Evolutionary conservation across 75 land plant genomes (phyloP).

Genomic region (Pinus albicaulis): DNA sequence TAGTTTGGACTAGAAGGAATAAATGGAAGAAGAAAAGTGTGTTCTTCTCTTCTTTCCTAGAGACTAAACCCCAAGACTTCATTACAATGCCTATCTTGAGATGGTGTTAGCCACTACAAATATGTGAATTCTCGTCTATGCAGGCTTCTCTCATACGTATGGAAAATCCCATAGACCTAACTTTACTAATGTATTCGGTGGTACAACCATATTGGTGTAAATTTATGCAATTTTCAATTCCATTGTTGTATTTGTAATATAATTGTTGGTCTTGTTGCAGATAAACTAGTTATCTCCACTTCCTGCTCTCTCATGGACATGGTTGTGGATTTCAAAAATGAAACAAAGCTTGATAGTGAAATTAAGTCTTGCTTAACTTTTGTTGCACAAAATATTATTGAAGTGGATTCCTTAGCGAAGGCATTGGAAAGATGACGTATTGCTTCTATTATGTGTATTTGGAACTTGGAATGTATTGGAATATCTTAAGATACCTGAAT

Average conservation of each 20-base stretch:
- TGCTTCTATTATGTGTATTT: not conserved
- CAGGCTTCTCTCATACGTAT: no score
- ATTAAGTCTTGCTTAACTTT: constrained; percentile 78
- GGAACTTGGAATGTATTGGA: not conserved
- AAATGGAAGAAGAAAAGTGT: no score
- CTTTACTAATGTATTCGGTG: no score
- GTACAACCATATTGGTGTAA: not conserved
- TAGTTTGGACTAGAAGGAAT: no score
- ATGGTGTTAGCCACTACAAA: no score
- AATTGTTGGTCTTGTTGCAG: constrained; percentile 21
- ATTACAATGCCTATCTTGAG: no score
- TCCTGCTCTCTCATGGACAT: constrained; percentile 80
- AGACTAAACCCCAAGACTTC: no score
- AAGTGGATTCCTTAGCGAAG: constrained; percentile 70
- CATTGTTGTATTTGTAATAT: not conserved
- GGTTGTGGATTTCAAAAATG: constrained; percentile 66
- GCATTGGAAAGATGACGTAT: constrained; percentile 74
- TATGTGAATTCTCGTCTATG: no score
- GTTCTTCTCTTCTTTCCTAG: no score
- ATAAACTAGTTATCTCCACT: constrained; percentile 72
- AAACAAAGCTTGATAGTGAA: constrained; percentile 70
- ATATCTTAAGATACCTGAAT: not conserved
- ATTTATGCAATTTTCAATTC: not conserved
- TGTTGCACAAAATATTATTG: constrained; percentile 58
- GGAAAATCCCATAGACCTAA: no score